These are phyloP conservation scores for Xylaria acuta DNA, from an alignment of 495 filamentous ascomycete species.

Conservation along the genomic window DNA sequence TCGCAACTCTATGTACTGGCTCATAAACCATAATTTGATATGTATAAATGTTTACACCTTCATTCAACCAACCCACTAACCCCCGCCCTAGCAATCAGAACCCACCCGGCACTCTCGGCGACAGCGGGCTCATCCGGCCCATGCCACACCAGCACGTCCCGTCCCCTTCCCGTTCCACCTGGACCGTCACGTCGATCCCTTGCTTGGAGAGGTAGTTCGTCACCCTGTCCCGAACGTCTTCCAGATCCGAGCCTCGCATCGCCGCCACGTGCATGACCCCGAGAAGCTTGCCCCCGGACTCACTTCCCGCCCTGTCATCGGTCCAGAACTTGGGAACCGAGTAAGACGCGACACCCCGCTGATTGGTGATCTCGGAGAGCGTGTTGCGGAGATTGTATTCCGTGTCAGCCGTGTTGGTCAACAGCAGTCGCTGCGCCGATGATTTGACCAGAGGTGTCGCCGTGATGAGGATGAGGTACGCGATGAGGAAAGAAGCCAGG, in stretches of 20 bases:
- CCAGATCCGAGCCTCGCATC: slow-evolving; percentile 69
- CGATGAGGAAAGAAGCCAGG: slow-evolving; percentile 90
- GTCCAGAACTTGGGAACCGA: slow-evolving; percentile 93
- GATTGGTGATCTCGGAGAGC: slow-evolving; percentile 78
- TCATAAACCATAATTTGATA: background rate
- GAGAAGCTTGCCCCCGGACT: slow-evolving; percentile 61
- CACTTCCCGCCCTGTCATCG: slow-evolving; percentile 66
- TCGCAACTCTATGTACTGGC: background rate
- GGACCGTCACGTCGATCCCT: slow-evolving; percentile 74
- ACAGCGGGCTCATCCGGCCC: slow-evolving; percentile 33
- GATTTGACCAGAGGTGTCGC: slow-evolving; percentile 87
- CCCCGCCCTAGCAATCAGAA: slow-evolving; percentile 21
- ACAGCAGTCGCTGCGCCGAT: slow-evolving; percentile 78
- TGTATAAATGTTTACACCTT: background rate
- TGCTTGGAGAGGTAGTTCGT: slow-evolving; percentile 63
- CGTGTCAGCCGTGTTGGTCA: slow-evolving; percentile 82
- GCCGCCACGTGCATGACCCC: slow-evolving; percentile 87
- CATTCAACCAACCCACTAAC: background rate
- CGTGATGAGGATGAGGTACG: slow-evolving; percentile 86
- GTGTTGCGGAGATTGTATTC: slow-evolving; percentile 90
- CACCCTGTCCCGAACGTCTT: slow-evolving; percentile 76
- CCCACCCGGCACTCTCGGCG: slow-evolving; percentile 27
- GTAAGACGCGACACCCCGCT: slow-evolving; percentile 86
- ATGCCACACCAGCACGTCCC: slow-evolving; percentile 78
- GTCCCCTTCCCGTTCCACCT: slow-evolving; percentile 77